Conservation (phyloP, 2,329 filamentous ascomycete species). For the Gaeumannomyces sp. region DNA sequence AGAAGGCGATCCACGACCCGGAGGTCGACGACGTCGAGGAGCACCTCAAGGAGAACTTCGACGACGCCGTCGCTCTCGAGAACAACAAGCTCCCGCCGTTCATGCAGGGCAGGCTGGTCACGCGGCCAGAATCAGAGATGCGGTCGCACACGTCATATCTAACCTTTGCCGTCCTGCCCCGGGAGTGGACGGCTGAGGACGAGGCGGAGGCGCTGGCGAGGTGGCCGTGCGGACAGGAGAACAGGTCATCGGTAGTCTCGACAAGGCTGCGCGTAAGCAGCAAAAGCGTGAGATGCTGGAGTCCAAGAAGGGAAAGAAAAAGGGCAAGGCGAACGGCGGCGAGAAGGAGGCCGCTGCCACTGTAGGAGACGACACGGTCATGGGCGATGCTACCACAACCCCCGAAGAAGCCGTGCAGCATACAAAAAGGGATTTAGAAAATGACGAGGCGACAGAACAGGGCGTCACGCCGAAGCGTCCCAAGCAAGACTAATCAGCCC, state of each 20-base stretch:
- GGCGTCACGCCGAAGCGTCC: not conserved
- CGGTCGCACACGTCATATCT: constrained; percentile 98
- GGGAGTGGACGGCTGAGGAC: constrained; percentile 76
- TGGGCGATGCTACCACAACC: not conserved
- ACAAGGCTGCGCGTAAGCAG: constrained; percentile 48
- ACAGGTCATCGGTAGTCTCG: constrained; percentile 46
- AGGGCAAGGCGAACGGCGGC: constrained; percentile 1
- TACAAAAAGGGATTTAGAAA: not conserved
- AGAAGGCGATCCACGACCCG: constrained; percentile 21
- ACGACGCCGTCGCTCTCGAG: constrained; percentile 24
- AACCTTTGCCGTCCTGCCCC: constrained; percentile 84
- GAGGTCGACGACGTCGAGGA: constrained; percentile 24
- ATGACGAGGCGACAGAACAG: not conserved
- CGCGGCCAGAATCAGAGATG: constrained; percentile 78
- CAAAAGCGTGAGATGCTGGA: constrained; percentile 48
- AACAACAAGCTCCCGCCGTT: constrained; percentile 39
- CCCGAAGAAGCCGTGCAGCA: not conserved
- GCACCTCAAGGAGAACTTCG: constrained; percentile 14
- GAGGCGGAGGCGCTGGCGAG: constrained; percentile 61
- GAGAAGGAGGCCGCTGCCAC: not conserved
- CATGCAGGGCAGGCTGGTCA: constrained; percentile 70
- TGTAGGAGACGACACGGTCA: not conserved
- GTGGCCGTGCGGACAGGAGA: constrained; percentile 56
- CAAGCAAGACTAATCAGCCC: not conserved
- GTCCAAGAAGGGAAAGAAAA: constrained; percentile 34